These are phyloP conservation scores for Backusella tarrabulga DNA, from an alignment of 192 early-diverging fungal species.

Conservation along the genomic window DNA sequence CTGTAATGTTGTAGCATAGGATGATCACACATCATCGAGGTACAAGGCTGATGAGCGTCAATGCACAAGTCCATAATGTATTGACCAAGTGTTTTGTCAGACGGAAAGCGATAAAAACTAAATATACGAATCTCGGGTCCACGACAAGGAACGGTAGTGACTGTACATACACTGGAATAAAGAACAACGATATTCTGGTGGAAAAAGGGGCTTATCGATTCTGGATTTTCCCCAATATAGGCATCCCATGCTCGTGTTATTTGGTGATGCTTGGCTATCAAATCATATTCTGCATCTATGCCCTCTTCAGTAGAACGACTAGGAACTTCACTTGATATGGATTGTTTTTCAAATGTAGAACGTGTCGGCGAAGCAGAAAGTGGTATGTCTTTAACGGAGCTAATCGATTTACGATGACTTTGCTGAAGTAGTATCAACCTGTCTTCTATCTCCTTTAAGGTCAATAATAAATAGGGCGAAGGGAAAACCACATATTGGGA, in stretches of 20 bases:
- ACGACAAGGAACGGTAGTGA: slow-evolving; percentile 61
- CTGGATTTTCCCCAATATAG: slow-evolving; percentile 56
- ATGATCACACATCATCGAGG: slow-evolving; percentile 68
- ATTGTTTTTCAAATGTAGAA: slow-evolving; percentile 24
- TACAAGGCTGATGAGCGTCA: slow-evolving; percentile 65
- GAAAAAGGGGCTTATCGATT: slow-evolving; percentile 62
- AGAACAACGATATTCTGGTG: slow-evolving; percentile 77
- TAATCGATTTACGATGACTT: slow-evolving; percentile 8
- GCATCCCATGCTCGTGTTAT: slow-evolving; percentile 50
- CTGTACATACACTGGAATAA: slow-evolving; percentile 64
- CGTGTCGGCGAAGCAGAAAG: slow-evolving; percentile 19
- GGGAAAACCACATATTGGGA: slow-evolving; percentile 87
- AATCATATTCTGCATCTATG: slow-evolving; percentile 41
- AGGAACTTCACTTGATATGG: slow-evolving; percentile 5
- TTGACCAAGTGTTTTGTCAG: slow-evolving; percentile 86
- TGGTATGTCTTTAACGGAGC: neutral
- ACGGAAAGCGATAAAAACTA: slow-evolving; percentile 72
- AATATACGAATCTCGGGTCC: slow-evolving; percentile 78
- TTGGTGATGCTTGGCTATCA: slow-evolving; percentile 41
- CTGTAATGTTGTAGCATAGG: slow-evolving; percentile 82
- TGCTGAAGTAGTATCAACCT: slow-evolving; percentile 38
- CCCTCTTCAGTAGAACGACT: neutral
- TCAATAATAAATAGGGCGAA: slow-evolving; percentile 76
- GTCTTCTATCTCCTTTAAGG: slow-evolving; percentile 60
- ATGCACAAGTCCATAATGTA: slow-evolving; percentile 84